Conservation (phyloP, 495 filamentous ascomycete genomes). For the Trichoderma orchidacearum region DNA sequence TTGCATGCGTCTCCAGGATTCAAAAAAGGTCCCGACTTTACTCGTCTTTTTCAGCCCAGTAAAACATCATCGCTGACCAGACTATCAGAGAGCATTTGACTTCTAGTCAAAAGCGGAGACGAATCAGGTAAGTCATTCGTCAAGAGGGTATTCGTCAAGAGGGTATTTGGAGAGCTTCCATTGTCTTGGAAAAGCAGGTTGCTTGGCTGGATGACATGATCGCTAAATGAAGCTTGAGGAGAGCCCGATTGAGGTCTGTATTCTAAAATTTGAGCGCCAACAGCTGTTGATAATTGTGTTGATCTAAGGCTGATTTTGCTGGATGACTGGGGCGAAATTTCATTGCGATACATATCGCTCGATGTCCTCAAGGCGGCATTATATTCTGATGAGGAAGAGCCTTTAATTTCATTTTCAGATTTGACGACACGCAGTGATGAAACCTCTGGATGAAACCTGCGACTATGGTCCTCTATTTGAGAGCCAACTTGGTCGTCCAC, state of each 20-base stretch:
- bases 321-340: slow-evolving; percentile 17
- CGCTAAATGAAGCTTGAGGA: too few species aligned
- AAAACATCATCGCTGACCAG: slow-evolving; percentile 31
- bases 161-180: slow-evolving; percentile 1
- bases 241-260: neutral
- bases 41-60: too few species aligned
- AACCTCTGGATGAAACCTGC: too few species aligned
- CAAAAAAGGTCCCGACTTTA: too few species aligned
- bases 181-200: slow-evolving; percentile 1
- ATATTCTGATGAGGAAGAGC: too few species aligned
- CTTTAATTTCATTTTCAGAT: too few species aligned
- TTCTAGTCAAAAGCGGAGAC: slow-evolving; percentile 28
- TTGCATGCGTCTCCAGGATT: too few species aligned
- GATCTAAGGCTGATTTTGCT: slow-evolving; percentile 28
- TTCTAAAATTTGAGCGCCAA: neutral
- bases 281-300: neutral
- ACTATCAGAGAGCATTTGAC: slow-evolving; percentile 40
- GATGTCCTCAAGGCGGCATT: neutral
- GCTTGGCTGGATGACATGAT: neutral
- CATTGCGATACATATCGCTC: too few species aligned
- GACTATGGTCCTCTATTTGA: too few species aligned
- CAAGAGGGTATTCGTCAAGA: neutral
- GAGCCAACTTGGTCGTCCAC: too few species aligned
- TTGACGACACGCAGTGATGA: too few species aligned
- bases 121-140: slow-evolving; percentile 7